Percentiles rank a stretch among this genome's conserved stretches.
These are phyloP conservation scores for Tolypocladium tundrense DNA, from an alignment of 2,329 filamentous ascomycete species.

Conservation along the genomic window DNA sequence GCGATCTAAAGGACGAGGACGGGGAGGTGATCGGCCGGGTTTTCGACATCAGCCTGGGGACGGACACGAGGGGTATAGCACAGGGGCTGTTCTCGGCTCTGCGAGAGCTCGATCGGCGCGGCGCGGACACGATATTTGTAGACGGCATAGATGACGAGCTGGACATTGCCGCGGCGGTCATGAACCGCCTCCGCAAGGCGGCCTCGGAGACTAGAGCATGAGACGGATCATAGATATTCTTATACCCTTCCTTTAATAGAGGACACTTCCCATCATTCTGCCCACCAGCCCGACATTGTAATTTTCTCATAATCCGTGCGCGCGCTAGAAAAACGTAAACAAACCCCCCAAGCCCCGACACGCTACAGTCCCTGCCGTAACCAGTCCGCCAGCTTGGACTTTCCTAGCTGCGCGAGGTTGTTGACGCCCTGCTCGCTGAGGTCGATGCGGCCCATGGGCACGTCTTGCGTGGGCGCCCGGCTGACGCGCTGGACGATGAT, in stretches of 20 bases:
- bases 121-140: constrained; percentile 77
- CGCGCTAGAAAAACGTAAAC: constrained; percentile 1
- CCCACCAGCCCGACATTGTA: neutral
- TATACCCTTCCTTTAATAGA: constrained; percentile 9
- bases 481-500: constrained; percentile 88
- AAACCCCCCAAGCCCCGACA: neutral
- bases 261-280: constrained; percentile 2
- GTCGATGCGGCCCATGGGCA: constrained; percentile 87
- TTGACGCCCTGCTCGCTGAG: constrained; percentile 91
- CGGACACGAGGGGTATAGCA: constrained; percentile 63
- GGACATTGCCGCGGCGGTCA: constrained; percentile 76
- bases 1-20: constrained; percentile 23
- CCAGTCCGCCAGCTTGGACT: constrained; percentile 83
- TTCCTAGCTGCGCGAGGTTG: constrained; percentile 88
- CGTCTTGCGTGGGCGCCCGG: constrained; percentile 82
- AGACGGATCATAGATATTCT: constrained; percentile 7
- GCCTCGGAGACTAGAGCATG: constrained; percentile 49
- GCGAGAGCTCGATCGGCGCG: constrained; percentile 69
- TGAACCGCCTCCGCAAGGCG: constrained; percentile 75
- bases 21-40: constrained; percentile 28
- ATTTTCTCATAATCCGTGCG: neutral
- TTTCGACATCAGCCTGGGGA: constrained; percentile 66
- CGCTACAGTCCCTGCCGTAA: constrained; percentile 69
- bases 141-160: constrained; percentile 76
- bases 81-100: constrained; percentile 81